Evolutionary conservation across 371 early-diverging fungal species (phyloP), one percentile per base, ranked within the genome.

Genomic region (Phascolomyces articulosus): DNA sequence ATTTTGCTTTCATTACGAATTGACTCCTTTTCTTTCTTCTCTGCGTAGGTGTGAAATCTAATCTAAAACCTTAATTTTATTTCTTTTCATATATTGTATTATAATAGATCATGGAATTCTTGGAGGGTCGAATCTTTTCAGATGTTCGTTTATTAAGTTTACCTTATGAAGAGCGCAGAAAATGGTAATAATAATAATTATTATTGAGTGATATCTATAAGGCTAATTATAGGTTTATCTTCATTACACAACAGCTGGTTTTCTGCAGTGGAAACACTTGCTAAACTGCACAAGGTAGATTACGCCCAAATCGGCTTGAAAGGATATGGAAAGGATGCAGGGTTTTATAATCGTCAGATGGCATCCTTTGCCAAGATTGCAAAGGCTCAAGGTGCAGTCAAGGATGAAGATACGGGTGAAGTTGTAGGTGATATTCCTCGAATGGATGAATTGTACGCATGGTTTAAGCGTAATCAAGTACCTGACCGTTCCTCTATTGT

Each of bases 321-420:
- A 13, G 66, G 67, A 47, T 94, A 89, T 71, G 95, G 95, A 26
- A 75, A 73, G 31, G 69, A 79, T 27, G 63, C 75, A 10, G 90
- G 89, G 1, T 97, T 90, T 75, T 97, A 95, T 75, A 72, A 75
- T n/a, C 91, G 97, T 3, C 95, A 96, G 75, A 84, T 95, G 68
- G 74, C 75, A 21, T 89, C 90, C 0, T 75, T 95, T 57, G 57
- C 73, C n/a, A 88, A 85, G 56, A 85, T 94, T 6, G 79, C 91
- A 6, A 67, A 70, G 4, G 78, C 83, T 0, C 96, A 96, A 74
- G 92, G 88, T 0, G 78, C 74, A 1, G 88, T 85, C 13, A 77
- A 68, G 51, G 91, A 93, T 67, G 62, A 75, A 7, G 73, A 85
- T 20, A 71, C 75, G 7, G 87, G 87, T 3, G 67, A 68, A 1